Evolutionary conservation across 1,284 basidiomycete genomes (phyloP).

Genomic region (Vanrija sp.): DNA sequence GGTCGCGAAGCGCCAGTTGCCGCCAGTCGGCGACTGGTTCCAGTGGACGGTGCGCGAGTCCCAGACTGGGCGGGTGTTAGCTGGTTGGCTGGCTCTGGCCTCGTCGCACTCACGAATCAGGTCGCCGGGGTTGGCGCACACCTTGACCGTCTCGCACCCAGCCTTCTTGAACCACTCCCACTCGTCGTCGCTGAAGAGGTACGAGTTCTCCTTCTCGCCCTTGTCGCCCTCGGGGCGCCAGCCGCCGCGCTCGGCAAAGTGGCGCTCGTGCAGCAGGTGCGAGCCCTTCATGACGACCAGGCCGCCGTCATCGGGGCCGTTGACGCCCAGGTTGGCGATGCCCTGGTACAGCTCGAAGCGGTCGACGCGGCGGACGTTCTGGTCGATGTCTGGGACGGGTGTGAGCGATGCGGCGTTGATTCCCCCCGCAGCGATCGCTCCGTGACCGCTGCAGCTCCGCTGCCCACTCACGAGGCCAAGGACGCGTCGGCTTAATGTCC

Average conservation of each 20-base stretch:
- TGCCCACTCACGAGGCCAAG: constrained; percentile 7
- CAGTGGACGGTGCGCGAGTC: constrained; percentile 22
- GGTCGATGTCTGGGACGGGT: constrained; percentile 1
- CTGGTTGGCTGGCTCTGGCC: neutral
- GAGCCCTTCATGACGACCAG: constrained; percentile 14
- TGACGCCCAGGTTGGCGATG: constrained; percentile 15
- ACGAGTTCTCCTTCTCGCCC: neutral
- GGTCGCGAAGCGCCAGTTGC: constrained; percentile 16
- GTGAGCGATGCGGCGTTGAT: neutral
- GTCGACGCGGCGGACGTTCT: constrained; percentile 6
- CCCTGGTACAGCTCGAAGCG: constrained; percentile 13
- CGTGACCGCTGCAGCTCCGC: neutral
- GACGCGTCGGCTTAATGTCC: neutral
- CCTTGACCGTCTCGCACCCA: constrained; percentile 29
- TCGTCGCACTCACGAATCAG: constrained; percentile 4
- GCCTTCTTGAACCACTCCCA: constrained; percentile 25
- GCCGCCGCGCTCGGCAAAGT: constrained; percentile 3
- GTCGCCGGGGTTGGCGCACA: constrained; percentile 30
- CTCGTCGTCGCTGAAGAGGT: constrained; percentile 1
- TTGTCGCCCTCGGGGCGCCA: neutral
- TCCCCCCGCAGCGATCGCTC: neutral
- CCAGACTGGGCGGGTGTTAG: constrained; percentile 7
- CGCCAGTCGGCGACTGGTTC: constrained; percentile 16
- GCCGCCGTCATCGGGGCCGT: constrained; percentile 21
- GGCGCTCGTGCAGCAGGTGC: neutral